phyloP scores from a whole-genome alignment of 1,139 yeast genomes.

The Debaryomycetaceae sp. region DNA sequence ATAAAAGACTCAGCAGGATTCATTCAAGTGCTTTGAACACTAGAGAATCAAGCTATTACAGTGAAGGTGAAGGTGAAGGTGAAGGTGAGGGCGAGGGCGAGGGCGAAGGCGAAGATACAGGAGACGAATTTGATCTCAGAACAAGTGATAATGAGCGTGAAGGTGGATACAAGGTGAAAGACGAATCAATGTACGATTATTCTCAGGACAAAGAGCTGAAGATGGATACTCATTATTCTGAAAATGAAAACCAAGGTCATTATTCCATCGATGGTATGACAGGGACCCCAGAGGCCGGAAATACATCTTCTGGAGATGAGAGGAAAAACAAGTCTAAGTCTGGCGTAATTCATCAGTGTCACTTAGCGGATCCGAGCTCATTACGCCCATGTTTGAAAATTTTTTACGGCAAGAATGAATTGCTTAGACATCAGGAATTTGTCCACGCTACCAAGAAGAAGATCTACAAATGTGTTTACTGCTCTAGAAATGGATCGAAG shows the following conservation, averaged over 20 bases:
- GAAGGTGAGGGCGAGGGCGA: conserved; percentile 8
- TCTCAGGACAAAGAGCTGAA: background rate
- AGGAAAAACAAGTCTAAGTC: conserved; percentile 21
- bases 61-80: conserved; percentile 4
- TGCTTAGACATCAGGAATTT: conserved; percentile 45
- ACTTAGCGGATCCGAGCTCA: conserved; percentile 33
- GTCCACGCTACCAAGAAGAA: conserved; percentile 47
- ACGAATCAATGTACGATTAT: background rate
- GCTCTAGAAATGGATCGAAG: conserved; percentile 34
- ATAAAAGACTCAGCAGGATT: background rate
- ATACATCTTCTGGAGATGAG: conserved; percentile 1
- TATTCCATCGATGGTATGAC: background rate
- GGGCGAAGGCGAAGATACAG: conserved; percentile 7
- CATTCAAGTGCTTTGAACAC: background rate
- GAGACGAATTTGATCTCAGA: conserved; percentile 8
- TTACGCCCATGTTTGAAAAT: conserved; percentile 35
- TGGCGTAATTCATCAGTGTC: conserved; percentile 44
- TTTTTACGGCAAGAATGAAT: conserved; percentile 45
- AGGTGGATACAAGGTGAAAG: background rate
- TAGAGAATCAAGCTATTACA: background rate
- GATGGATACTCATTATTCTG: background rate
- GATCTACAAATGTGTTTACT: conserved; percentile 42
- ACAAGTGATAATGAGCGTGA: conserved; percentile 3
- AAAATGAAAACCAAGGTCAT: background rate
- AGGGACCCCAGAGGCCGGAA: background rate